These are phyloP conservation scores for Grigorovia humatica DNA, from an alignment of 805 yeast species.

Conservation along the genomic window DNA sequence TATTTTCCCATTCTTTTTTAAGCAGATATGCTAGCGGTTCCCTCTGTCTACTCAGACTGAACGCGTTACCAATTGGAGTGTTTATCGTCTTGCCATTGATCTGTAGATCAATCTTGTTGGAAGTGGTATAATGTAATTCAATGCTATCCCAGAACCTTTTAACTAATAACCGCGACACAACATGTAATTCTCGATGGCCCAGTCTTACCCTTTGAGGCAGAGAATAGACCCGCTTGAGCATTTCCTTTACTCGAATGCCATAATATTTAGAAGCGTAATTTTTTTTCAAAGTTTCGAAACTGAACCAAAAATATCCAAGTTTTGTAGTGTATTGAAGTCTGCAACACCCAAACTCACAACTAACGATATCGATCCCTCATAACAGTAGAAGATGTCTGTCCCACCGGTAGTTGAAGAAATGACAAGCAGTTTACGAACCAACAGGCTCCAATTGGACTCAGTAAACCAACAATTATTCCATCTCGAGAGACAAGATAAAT, in stretches of 20 bases:
- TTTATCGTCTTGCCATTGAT: slow-evolving; percentile 68
- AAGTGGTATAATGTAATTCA: slow-evolving; percentile 21
- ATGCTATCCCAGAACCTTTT: slow-evolving; percentile 78
- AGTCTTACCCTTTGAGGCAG: neutral
- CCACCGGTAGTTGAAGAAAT: slow-evolving; percentile 14
- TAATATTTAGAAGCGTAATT: too few species aligned
- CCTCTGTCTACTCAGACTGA: slow-evolving; percentile 53
- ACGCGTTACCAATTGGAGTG: slow-evolving; percentile 71
- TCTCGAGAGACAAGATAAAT: slow-evolving; percentile 29
- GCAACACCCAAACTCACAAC: too few species aligned
- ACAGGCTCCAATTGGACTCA: slow-evolving; percentile 21
- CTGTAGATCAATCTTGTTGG: slow-evolving; percentile 40
- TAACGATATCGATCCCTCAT: too few species aligned
- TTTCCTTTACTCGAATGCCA: neutral
- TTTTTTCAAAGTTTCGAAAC: too few species aligned
- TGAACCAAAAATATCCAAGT: too few species aligned
- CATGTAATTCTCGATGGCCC: neutral
- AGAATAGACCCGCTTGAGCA: neutral
- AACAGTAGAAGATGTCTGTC: slow-evolving; percentile 1
- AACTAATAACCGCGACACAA: neutral
- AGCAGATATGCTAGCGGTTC: slow-evolving; percentile 60
- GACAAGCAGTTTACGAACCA: slow-evolving; percentile 19
- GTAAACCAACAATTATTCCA: slow-evolving; percentile 23
- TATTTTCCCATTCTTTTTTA: slow-evolving; percentile 77
- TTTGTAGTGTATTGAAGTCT: too few species aligned